Conservation (phyloP, 2,329 filamentous ascomycete species). For the Ascocoryne sarcoides region DNA sequence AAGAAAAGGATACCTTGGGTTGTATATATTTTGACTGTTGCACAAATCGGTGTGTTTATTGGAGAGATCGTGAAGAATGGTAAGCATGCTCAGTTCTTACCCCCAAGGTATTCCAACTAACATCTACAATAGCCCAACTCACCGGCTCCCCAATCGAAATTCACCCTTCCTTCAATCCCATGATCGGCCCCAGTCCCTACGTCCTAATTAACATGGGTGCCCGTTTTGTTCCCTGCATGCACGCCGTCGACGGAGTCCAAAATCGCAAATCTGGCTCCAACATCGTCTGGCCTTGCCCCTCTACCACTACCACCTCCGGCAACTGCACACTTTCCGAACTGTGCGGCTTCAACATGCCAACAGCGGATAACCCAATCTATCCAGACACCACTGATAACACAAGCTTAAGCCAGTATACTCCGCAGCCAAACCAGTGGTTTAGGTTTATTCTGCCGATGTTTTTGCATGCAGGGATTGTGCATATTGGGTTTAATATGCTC, state of each 20-base stretch:
- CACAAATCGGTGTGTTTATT: conserved; percentile 81
- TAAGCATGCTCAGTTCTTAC: no score
- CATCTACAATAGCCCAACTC: conserved; percentile 58
- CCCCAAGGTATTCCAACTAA: no score
- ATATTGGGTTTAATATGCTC: conserved; percentile 92
- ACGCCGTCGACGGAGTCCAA: conserved; percentile 61
- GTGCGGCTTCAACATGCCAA: conserved; percentile 61
- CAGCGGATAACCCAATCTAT: conserved; percentile 32
- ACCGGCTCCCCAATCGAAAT: conserved; percentile 53
- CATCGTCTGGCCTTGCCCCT: conserved; percentile 72
- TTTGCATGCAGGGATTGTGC: conserved; percentile 84
- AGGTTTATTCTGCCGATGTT: conserved; percentile 96
- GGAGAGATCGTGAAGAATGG: conserved; percentile 79
- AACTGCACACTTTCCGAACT: conserved; percentile 69
- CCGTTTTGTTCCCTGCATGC: conserved; percentile 91
- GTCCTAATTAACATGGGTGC: conserved; percentile 96
- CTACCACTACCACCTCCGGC: conserved; percentile 54
- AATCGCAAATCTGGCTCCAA: conserved; percentile 31
- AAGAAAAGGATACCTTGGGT: conserved; percentile 57
- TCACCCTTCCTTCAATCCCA: conserved; percentile 83
- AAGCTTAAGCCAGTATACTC: conserved; percentile 32
- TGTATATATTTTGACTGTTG: conserved; percentile 67
- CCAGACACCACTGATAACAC: conserved; percentile 32
- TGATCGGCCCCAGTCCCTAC: conserved; percentile 89
- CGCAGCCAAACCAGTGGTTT: conserved; percentile 81